Evolutionary conservation across 108 stramenopile genomes (phyloP).

Genomic region (Nitzschia sp.): DNA sequence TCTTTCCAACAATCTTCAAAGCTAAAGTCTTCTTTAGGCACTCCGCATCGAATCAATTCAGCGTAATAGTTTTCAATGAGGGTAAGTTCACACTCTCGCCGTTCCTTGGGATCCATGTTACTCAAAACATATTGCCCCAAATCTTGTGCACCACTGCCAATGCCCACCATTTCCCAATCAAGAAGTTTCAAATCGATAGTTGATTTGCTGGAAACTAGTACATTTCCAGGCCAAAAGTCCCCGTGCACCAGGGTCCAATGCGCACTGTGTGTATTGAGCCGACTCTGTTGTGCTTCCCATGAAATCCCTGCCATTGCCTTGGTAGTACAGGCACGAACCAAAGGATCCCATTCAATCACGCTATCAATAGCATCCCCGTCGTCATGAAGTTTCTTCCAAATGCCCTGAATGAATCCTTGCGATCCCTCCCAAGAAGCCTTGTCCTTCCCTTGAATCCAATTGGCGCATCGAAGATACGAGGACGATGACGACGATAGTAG

Average conservation of each 20-base stretch:
- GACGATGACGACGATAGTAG: neutral
- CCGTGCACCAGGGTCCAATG: conserved; percentile 57
- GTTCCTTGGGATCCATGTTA: conserved; percentile 47
- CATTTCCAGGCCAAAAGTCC: conserved; percentile 67
- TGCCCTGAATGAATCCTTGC: conserved; percentile 31
- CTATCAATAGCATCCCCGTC: neutral
- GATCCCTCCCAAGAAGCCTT: conserved; percentile 38
- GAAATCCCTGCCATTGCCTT: conserved; percentile 37
- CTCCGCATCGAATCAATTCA: conserved; percentile 22
- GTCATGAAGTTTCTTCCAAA: conserved; percentile 18
- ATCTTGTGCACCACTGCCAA: conserved; percentile 66
- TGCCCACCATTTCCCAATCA: conserved; percentile 67
- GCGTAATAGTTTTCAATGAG: conserved; percentile 42
- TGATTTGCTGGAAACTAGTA: conserved; percentile 16
- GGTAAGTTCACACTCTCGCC: conserved; percentile 28
- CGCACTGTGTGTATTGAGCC: conserved; percentile 17
- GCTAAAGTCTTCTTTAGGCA: neutral
- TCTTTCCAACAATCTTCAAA: conserved; percentile 58
- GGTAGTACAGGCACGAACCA: conserved; percentile 13
- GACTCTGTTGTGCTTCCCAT: conserved; percentile 39
- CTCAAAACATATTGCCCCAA: conserved; percentile 60
- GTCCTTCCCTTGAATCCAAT: conserved; percentile 48
- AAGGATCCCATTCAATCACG: conserved; percentile 40
- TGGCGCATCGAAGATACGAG: conserved; percentile 35
- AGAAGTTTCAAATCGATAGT: conserved; percentile 26